Base-by-base conservation (phyloP, 306 rosid genomes). In the Vicia villosa region DNA sequence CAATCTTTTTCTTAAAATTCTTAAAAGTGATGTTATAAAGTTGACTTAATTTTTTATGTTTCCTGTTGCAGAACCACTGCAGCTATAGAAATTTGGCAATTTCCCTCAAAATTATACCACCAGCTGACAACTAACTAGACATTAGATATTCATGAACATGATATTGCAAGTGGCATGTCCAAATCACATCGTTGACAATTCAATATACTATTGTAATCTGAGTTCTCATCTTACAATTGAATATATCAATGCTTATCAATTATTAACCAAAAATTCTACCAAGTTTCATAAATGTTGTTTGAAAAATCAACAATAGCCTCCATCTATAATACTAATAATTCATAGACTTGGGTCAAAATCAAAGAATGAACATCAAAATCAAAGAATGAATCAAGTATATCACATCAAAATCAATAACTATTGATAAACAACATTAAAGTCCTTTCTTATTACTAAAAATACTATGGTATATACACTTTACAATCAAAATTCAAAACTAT, bases 221-320 rank as follows among this genome's bases (percentile, higher is more conserved):
- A 77, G 62, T 64, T 56, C 30, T 64, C 73, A 77, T n/a, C 78
- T 58, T 46, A 57, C 57, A 45, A 34, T 64, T 43, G 11, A 46
- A 65, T 43, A 14, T 30, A 11, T 12, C 49, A 32, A 8, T 65
- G 17, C 52, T 70, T 19, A 63, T 64, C 52, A 41, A 66, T 72
- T 51, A 49, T 19, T 17, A 69, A 40, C 80, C 52, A 63, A 59
- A 78, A 56, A 26, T 19, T 34, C 51, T 50, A 50, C 8, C 11
- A 61, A 64, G 15, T 30, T 1, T 32, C 32, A 66, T 71, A 46
- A 38, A 71, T 66, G 68, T 4, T 28, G 3, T 41, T 47, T 75
- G 40, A 66, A 56, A 50, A 75, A 55, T 64, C 30, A 74, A 51
- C 57, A 14, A 46, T 34, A 5, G 28, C 66, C 66, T 71, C 43